Evolutionary conservation across 2,329 filamentous ascomycete genomes (phyloP), one percentile per base, ranked within the genome.

Genomic region (Saccharata proteae): DNA sequence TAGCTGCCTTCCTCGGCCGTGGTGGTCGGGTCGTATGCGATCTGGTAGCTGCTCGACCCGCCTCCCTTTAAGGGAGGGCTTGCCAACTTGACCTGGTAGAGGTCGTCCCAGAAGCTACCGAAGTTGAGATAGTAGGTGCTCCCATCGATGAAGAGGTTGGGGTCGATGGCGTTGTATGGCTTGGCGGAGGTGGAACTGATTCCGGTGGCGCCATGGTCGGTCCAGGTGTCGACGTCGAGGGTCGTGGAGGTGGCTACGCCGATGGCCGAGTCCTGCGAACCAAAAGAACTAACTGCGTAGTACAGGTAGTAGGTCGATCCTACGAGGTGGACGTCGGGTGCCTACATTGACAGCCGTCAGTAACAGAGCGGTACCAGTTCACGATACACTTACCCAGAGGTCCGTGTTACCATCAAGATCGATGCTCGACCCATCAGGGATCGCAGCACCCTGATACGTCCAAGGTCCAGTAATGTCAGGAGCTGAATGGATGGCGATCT

Each of bases 41-140:
- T 52, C 30, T 74, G 63, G 35, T 60, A 53, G 20, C 41, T 35
- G 2, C 43, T 14, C 1, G 64, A 51, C 8, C 51, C 44, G 2
- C 46, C 45, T 1, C 48, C 43, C 3, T 45, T 41, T 21, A 45
- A 50, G 4, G 55, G 55, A 2, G 47, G 49, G 34, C 46, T 46
- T 25, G 28, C 29, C 49, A 80, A 64, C 20, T 58, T 46, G 1
- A 71, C 69, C 45, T 73, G 69, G 55, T 71, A 77, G 36, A 81
- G 62, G 44, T 74, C 68, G 5, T 57, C 51, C 74, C 75, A 83
- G 62, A 79, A 82, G 9, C 71, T 77, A 15, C 77, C 77, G 39
- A 80, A 82, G 37, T 62, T 71, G 47, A 73, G 55, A 32, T 64
- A 59, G 34, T 65, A 66, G 11, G 59, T 57, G 30, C 64, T 48